phyloP scores from a whole-genome alignment of 495 filamentous ascomycete genomes.

The Penicillium mononematosum region DNA sequence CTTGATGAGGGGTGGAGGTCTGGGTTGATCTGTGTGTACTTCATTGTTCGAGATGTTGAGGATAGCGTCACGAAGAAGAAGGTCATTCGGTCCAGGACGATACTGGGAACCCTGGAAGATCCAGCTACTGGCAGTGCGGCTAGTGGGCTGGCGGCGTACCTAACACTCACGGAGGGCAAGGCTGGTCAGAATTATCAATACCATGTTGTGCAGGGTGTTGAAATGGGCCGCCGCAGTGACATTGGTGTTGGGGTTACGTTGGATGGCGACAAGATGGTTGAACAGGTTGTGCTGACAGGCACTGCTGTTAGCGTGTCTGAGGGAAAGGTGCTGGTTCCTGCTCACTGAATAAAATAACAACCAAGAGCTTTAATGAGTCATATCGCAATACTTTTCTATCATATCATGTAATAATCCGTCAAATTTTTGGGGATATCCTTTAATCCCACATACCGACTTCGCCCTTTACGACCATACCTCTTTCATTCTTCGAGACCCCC shows the following conservation, averaged over 20 bases:
- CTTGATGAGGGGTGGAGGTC: constrained; percentile 61
- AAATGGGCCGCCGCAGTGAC: constrained; percentile 71
- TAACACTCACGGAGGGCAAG: constrained; percentile 47
- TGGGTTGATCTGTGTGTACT: constrained; percentile 56
- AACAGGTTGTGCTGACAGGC: constrained; percentile 54
- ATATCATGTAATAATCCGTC: too few species aligned
- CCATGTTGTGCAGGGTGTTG: constrained; percentile 68
- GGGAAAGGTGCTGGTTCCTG: constrained; percentile 38
- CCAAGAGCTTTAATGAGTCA: not conserved
- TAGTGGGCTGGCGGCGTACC: constrained; percentile 55
- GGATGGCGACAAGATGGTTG: constrained; percentile 35
- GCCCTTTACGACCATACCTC: too few species aligned
- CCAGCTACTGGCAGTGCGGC: constrained; percentile 70
- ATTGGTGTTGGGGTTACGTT: constrained; percentile 49
- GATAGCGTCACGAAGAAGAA: constrained; percentile 28
- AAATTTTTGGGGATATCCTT: too few species aligned
- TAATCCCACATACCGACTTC: too few species aligned
- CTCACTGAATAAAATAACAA: constrained; percentile 10
- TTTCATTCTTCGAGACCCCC: too few species aligned
- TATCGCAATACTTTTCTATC: not conserved
- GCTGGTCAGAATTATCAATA: constrained; percentile 39
- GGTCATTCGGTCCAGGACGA: constrained; percentile 44
- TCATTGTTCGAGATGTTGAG: constrained; percentile 51
- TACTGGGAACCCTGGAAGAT: constrained; percentile 61
- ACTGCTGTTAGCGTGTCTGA: constrained; percentile 59